These are phyloP conservation scores for Penicillium bovifimosum DNA, from an alignment of 495 filamentous ascomycete genomes.

Conservation along the genomic window DNA sequence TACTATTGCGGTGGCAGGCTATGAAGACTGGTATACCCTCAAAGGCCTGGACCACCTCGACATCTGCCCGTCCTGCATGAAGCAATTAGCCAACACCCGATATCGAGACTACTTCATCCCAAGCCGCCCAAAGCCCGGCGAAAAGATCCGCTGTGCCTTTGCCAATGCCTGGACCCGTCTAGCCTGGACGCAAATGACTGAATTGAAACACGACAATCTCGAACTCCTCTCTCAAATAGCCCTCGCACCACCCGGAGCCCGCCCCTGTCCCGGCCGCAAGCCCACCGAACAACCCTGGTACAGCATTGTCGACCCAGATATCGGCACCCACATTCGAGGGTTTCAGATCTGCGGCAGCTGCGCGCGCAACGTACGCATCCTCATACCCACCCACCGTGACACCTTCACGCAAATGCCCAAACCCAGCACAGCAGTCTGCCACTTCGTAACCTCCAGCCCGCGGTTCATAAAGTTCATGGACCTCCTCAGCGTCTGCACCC, in stretches of 20 bases:
- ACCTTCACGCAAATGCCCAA: conserved; percentile 39
- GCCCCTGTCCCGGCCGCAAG: conserved; percentile 49
- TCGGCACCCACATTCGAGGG: conserved; percentile 42
- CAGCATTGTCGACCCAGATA: conserved; percentile 51
- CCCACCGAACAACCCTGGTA: conserved; percentile 51
- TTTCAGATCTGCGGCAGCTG: conserved; percentile 56
- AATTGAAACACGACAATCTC: conserved; percentile 47
- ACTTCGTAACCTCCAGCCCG: conserved; percentile 45
- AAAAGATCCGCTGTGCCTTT: conserved; percentile 52
- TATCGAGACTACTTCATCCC: conserved; percentile 51
- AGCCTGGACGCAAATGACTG: conserved; percentile 59
- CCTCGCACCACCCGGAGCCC: conserved; percentile 35
- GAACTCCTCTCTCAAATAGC: conserved; percentile 51
- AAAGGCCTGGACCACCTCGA: conserved; percentile 49
- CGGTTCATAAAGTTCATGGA: conserved; percentile 60
- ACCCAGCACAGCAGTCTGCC: conserved; percentile 38
- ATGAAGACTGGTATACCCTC: conserved; percentile 63
- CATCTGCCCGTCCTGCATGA: conserved; percentile 60
- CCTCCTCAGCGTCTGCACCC: conserved; percentile 48
- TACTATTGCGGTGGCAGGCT: conserved; percentile 39
- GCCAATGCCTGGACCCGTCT: conserved; percentile 60
- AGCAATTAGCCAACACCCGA: conserved; percentile 48
- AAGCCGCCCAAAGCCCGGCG: conserved; percentile 33
- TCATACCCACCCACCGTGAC: conserved; percentile 47
- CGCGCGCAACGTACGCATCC: conserved; percentile 44